Conservation (phyloP, 1,139 yeast species). For the Wickerhamiella pararugosa region DNA sequence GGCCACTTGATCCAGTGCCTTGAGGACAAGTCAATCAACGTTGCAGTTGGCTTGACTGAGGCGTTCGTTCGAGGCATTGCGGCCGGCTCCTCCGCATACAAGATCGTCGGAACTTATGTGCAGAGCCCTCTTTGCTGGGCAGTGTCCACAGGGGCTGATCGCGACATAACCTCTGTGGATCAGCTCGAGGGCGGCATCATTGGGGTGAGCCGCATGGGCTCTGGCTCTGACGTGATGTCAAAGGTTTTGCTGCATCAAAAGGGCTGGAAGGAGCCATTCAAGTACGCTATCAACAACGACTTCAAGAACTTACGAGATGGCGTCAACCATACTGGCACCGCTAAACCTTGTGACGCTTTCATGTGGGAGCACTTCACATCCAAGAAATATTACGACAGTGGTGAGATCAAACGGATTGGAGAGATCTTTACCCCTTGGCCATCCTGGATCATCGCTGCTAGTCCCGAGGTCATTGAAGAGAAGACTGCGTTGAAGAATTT, state of each 20-base stretch:
- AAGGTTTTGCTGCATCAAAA: conserved; percentile 60
- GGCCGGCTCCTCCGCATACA: conserved; percentile 49
- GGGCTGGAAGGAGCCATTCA: conserved; percentile 28
- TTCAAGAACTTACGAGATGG: conserved; percentile 67
- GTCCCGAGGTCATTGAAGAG: conserved; percentile 22
- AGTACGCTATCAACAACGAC: conserved; percentile 45
- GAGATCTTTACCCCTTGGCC: conserved; percentile 95
- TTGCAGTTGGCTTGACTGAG: conserved; percentile 64
- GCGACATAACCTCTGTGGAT: conserved; percentile 34
- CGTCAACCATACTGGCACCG: conserved; percentile 43
- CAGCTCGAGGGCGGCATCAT: conserved; percentile 49
- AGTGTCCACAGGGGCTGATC: conserved; percentile 54
- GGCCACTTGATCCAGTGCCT: conserved; percentile 73
- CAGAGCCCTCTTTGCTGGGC: conserved; percentile 85
- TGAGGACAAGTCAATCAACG: conserved; percentile 38
- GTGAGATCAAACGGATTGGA: conserved; percentile 71
- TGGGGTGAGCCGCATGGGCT: conserved; percentile 78
- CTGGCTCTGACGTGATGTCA: conserved; percentile 81
- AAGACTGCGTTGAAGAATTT: conserved; percentile 29
- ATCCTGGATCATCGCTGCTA: conserved; percentile 68
- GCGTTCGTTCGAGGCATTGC: conserved; percentile 68
- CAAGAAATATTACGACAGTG: conserved; percentile 64
- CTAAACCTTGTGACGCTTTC: conserved; percentile 55
- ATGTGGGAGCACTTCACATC: conserved; percentile 95
- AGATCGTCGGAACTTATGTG: conserved; percentile 68